phyloP scores from a whole-genome alignment of 2,329 filamentous ascomycete genomes.

The Xylariaceae sp. region DNA sequence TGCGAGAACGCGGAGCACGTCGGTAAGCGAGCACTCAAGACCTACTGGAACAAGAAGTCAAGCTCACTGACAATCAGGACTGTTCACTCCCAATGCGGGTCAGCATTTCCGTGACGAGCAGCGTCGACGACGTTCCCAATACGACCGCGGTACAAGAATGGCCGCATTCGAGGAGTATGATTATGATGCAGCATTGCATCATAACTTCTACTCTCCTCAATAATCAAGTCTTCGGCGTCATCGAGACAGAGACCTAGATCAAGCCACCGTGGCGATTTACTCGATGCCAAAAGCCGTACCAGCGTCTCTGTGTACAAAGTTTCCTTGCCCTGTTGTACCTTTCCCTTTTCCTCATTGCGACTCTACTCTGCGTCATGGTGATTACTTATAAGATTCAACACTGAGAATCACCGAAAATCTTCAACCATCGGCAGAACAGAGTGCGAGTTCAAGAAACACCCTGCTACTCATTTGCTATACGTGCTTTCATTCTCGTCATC shows the following conservation, averaged over 20 bases:
- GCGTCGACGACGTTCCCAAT: constrained; percentile 71
- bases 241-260: constrained; percentile 11
- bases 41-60: neutral
- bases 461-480: too few relatives aligned
- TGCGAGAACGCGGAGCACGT: constrained; percentile 83
- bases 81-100: constrained; percentile 76
- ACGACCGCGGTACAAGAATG: constrained; percentile 73
- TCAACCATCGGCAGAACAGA: too few relatives aligned
- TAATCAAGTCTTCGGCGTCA: constrained; percentile 7
- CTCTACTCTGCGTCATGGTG: too few relatives aligned
- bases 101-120: constrained; percentile 73
- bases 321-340: neutral
- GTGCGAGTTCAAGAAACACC: too few relatives aligned
- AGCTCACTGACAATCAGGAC: constrained; percentile 43
- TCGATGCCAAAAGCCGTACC: constrained; percentile 5
- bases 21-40: constrained; percentile 49
- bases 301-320: constrained; percentile 7
- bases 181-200: constrained; percentile 43
- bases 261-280: constrained; percentile 1
- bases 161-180: constrained; percentile 63
- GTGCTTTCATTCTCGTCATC: too few relatives aligned
- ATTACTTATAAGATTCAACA: too few relatives aligned
- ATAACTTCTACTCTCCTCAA: constrained; percentile 32
- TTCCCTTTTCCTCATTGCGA: too few relatives aligned
- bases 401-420: too few relatives aligned